Evolutionary conservation across 208 protist species (phyloP).

Genomic region (Phytomonas sp.): DNA sequence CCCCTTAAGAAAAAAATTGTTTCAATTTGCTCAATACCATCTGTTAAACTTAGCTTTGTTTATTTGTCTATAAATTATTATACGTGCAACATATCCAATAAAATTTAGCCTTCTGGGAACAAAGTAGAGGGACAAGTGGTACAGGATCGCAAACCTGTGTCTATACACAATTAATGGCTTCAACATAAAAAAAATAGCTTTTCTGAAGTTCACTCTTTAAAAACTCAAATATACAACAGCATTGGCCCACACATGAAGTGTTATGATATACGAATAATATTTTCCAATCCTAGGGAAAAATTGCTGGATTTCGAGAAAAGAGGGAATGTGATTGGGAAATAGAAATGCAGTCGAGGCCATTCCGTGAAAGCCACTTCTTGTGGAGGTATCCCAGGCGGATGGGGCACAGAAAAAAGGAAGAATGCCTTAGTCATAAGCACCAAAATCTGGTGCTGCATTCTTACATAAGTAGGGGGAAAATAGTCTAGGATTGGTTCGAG

Average conservation of each 20-base stretch:
- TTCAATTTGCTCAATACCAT: neutral
- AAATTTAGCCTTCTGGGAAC: neutral
- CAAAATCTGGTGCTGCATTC: neutral
- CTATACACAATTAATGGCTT: neutral
- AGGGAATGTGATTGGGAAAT: neutral
- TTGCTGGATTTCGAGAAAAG: neutral
- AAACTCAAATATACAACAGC: neutral
- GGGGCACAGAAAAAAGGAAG: neutral
- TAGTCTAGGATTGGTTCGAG: neutral
- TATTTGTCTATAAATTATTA: neutral
- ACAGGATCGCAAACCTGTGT: neutral
- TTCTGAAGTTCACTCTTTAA: neutral
- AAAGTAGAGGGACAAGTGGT: neutral
- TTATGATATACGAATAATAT: neutral
- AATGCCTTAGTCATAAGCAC: neutral
- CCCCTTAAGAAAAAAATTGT: neutral
- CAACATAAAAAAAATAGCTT: neutral
- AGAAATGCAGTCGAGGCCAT: neutral
- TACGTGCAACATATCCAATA: neutral
- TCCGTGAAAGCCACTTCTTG: neutral
- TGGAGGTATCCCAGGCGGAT: neutral
- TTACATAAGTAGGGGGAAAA: neutral
- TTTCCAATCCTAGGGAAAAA: neutral
- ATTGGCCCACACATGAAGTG: neutral
- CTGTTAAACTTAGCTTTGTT: neutral